Conservation (phyloP, 2,329 filamentous ascomycete genomes). For the Ceratocystis harringtonii region DNA sequence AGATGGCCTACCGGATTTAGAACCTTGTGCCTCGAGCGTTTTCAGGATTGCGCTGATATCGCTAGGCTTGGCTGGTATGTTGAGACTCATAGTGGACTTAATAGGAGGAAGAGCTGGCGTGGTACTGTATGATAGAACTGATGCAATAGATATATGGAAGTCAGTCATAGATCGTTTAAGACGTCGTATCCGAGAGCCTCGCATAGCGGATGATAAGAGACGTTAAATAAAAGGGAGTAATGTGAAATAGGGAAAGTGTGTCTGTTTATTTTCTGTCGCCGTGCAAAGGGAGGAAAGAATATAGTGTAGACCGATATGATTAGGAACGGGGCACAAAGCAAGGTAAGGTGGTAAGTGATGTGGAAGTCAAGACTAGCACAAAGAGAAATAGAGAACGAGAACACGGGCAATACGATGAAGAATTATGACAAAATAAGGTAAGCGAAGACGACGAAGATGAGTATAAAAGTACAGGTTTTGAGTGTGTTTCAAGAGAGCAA, state of each 20-base stretch:
- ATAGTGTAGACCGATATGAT: neutral
- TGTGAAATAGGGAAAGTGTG: neutral
- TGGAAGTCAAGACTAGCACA: neutral
- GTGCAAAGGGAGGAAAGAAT: neutral
- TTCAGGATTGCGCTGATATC: constrained; percentile 13
- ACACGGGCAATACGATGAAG: neutral
- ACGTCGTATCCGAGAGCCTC: constrained; percentile 12
- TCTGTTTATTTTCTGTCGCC: too few species aligned
- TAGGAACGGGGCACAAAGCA: neutral
- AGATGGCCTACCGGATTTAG: constrained; percentile 11
- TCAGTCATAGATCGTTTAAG: constrained; percentile 12
- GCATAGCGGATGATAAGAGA: constrained; percentile 11
- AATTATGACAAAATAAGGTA: neutral
- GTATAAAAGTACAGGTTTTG: neutral
- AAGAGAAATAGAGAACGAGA: neutral
- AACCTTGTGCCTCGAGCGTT: constrained; percentile 7
- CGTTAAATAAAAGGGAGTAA: constrained; percentile 7
- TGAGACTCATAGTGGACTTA: neutral
- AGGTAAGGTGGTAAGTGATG: neutral
- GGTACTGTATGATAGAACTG: constrained; percentile 8
- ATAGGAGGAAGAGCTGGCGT: neutral
- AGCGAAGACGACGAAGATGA: neutral
- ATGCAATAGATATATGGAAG: constrained; percentile 14
- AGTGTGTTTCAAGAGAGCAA: neutral
- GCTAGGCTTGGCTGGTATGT: constrained; percentile 9